phyloP scores from a whole-genome alignment of 805 yeast species.

The Barnettozyma siamensis region DNA sequence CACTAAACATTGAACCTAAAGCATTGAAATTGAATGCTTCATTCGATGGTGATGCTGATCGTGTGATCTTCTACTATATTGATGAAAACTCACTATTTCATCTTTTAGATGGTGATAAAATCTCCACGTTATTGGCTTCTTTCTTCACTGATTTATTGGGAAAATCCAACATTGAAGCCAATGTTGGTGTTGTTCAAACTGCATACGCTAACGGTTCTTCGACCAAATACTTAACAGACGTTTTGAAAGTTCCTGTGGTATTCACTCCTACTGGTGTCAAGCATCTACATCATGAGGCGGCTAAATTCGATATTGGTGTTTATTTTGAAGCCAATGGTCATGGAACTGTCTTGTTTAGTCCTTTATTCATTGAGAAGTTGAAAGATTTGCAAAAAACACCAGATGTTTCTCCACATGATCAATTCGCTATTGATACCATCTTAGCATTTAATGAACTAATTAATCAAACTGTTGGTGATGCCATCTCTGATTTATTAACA shows the following conservation, averaged over 20 bases:
- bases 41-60: conserved; percentile 96
- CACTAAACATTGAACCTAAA: conserved; percentile 47
- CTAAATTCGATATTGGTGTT: conserved; percentile 83
- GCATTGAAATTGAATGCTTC: conserved; percentile 61
- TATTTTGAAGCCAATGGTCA: conserved; percentile 99
- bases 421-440: conserved; percentile 47
- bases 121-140: conserved; percentile 76
- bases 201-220: conserved; percentile 97
- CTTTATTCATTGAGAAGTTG: conserved; percentile 39
- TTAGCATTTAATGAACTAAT: conserved; percentile 62
- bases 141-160: conserved; percentile 50
- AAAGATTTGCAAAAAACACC: conserved; percentile 20
- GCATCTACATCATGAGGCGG: conserved; percentile 86
- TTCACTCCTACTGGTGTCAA: conserved; percentile 96
- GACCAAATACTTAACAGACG: conserved; percentile 59
- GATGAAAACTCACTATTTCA: conserved; percentile 36
- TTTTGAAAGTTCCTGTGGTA: conserved; percentile 66
- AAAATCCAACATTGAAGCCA: conserved; percentile 35
- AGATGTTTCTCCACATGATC: conserved; percentile 39
- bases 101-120: conserved; percentile 88
- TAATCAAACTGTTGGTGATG: conserved; percentile 98
- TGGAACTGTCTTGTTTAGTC: conserved; percentile 86
- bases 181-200: conserved; percentile 87
- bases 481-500: conserved; percentile 83
- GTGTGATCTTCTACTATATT: conserved; percentile 76